These are phyloP conservation scores for Inga laurina DNA, from an alignment of 306 rosid species.

Conservation along the genomic window DNA sequence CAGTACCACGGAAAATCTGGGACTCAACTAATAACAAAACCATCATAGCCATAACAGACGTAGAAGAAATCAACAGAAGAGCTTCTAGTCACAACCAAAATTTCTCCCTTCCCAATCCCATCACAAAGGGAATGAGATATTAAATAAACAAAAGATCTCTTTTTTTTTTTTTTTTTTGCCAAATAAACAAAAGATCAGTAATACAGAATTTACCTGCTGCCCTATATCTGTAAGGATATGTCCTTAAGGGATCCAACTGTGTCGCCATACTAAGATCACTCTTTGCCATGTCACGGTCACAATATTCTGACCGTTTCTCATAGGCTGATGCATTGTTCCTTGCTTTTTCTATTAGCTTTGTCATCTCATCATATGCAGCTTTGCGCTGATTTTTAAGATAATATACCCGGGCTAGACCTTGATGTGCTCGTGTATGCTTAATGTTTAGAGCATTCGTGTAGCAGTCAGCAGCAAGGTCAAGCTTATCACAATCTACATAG, in stretches of 20 bases:
- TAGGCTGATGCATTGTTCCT: conserved; percentile 83
- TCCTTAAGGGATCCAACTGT: conserved; percentile 81
- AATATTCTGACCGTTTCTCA: conserved; percentile 92
- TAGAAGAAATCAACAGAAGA: conserved; percentile 17
- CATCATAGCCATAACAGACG: conserved; percentile 12
- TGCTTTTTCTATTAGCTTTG: conserved; percentile 88
- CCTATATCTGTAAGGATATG: conserved; percentile 93
- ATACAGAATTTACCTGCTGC: conserved; percentile 74
- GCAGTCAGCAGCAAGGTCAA: conserved; percentile 94
- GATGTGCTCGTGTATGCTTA: conserved; percentile 94
- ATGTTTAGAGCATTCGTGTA: conserved; percentile 85
- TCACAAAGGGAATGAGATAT: conserved; percentile 10
- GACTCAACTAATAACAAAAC: conserved; percentile 3
- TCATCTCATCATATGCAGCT: conserved; percentile 95
- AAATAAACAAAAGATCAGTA: conserved; percentile 3
- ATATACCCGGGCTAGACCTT: conserved; percentile 90
- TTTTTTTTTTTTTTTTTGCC: too few relatives aligned
- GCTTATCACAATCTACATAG: conserved; percentile 78
- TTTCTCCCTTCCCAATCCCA: conserved; percentile 18
- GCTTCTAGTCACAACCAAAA: conserved; percentile 23
- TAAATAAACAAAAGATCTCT: conserved; percentile 7
- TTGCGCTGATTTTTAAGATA: conserved; percentile 76
- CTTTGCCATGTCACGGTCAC: conserved; percentile 96
- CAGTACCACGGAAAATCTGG: neutral
- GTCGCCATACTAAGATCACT: conserved; percentile 81